These are phyloP conservation scores for Arxiozyma bovina DNA, from an alignment of 1,139 yeast species.

Conservation along the genomic window DNA sequence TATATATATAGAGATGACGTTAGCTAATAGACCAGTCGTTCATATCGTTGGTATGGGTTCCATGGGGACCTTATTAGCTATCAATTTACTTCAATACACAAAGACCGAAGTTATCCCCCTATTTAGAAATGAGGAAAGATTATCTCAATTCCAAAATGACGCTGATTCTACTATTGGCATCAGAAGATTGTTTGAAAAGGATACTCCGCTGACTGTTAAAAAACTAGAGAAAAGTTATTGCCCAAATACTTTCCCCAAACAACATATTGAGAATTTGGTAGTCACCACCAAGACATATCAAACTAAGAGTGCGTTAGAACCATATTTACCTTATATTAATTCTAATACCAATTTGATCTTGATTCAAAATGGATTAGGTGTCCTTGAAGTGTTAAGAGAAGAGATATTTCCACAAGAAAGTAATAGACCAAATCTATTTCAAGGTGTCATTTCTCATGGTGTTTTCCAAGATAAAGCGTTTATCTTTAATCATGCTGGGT, in stretches of 20 bases:
- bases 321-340: slow-evolving; percentile 41
- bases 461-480: slow-evolving; percentile 37
- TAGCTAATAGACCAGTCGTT: slow-evolving; percentile 12
- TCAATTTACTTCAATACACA: slow-evolving; percentile 20
- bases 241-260: slow-evolving; percentile 20
- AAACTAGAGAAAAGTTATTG: slow-evolving; percentile 23
- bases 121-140: slow-evolving; percentile 24
- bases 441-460: slow-evolving; percentile 81
- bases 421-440: slow-evolving; percentile 50
- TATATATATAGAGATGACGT: neutral
- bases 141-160: slow-evolving; percentile 23
- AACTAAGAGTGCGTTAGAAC: slow-evolving; percentile 41
- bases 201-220: slow-evolving; percentile 14
- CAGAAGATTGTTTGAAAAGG: slow-evolving; percentile 23
- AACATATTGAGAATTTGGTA: slow-evolving; percentile 46
- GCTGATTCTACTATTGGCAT: slow-evolving; percentile 26
- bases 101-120: slow-evolving; percentile 23
- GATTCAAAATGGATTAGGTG: slow-evolving; percentile 85
- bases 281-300: slow-evolving; percentile 63
- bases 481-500: slow-evolving; percentile 56
- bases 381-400: slow-evolving; percentile 45
- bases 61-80: slow-evolving; percentile 29
- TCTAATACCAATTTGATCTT: slow-evolving; percentile 53
- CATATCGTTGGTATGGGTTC: slow-evolving; percentile 30
- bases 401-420: slow-evolving; percentile 47